Evolutionary conservation across 2,329 filamentous ascomycete species (phyloP), one percentile per base, ranked within the genome.

Genomic region (Sarocladium oryzae): DNA sequence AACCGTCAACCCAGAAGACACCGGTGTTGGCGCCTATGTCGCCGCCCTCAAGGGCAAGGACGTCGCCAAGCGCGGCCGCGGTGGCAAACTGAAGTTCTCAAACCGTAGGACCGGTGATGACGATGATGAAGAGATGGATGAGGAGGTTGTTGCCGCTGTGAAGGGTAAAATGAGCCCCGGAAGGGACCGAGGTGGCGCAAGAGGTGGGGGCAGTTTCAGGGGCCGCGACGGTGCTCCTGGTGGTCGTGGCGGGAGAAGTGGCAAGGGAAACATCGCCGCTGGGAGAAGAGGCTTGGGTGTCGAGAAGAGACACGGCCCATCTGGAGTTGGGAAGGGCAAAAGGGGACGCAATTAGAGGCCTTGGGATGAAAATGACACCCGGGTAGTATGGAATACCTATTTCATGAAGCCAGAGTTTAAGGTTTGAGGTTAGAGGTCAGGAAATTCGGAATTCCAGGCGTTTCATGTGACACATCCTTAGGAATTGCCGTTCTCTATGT

Each of bases 21-120:
- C 46, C 3, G 84, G 84, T 11, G 81, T 88, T 4, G 78, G 78
- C 54, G 85, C 85, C 20, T 88, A 88, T 63, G 82, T 88, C 36
- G 81, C 82, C 13, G 85, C 85, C 18, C 75, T 88, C 56, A 81
- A 81, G 64, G 80, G 84, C 62, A 80, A 82, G 61, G 82, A 88
- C 60, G 80, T 78, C 1, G 81, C 79, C 16, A 77, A 77, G 60
- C 77, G 83, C 37, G 84, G 84, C 20, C 77, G 82, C 54, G 78
- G 82, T 49, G 85, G 84, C 41, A 81, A 82, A 66, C 72, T 88
- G 59, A 88, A 87, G 72, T 87, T 86, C 70, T 83, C 80, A 33
- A 88, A 87, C 66, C 79, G 76, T 63, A 74, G 72, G 51, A 66
- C 67, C 52, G 69, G 69, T 46, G 71, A 71, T 24, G 70, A 69